A percentile compares a stretch with the other conserved stretches of the same genome.
These are phyloP conservation scores for Peronospora farinosa DNA, from an alignment of 352 stramenopile genomes.

Conservation along the genomic window DNA sequence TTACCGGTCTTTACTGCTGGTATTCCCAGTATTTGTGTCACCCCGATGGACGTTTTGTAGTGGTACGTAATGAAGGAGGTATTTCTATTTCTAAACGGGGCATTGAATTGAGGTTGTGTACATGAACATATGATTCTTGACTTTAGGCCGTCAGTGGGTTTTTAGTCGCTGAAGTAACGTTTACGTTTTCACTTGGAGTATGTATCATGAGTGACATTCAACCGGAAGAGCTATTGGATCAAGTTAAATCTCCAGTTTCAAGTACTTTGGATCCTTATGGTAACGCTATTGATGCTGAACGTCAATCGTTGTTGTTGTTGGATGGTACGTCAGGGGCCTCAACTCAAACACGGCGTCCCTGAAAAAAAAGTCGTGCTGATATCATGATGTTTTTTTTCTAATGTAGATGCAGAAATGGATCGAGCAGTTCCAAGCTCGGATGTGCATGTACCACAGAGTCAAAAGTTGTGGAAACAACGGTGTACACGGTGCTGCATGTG, in stretches of 20 bases:
- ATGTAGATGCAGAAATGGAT: slow-evolving; percentile 38
- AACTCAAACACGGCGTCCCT: not conserved
- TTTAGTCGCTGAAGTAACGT: slow-evolving; percentile 63
- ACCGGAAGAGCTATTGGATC: slow-evolving; percentile 25
- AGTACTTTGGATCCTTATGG: slow-evolving; percentile 44
- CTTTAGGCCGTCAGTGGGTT: slow-evolving; percentile 44
- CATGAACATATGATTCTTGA: slow-evolving; percentile 2
- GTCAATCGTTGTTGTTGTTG: slow-evolving; percentile 70
- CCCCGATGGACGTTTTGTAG: slow-evolving; percentile 66
- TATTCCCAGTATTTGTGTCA: slow-evolving; percentile 64
- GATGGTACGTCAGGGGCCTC: slow-evolving; percentile 43
- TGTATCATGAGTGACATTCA: slow-evolving; percentile 53
- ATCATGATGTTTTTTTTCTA: slow-evolving; percentile 10
- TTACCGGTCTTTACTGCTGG: slow-evolving; percentile 56
- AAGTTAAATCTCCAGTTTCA: slow-evolving; percentile 19
- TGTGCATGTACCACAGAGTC: slow-evolving; percentile 76
- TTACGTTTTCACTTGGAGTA: slow-evolving; percentile 63
- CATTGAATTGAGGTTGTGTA: too few species aligned
- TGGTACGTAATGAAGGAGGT: slow-evolving; percentile 40
- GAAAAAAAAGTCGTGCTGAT: not conserved
- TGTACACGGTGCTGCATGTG: slow-evolving; percentile 75
- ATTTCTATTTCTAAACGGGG: too few species aligned
- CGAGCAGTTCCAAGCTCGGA: slow-evolving; percentile 61
- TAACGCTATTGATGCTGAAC: slow-evolving; percentile 69
- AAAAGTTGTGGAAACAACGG: slow-evolving; percentile 63